A percentile compares a stretch with the other conserved stretches of the same genome.
Evolutionary conservation across 2,329 filamentous ascomycete genomes (phyloP).

Genomic region (Myriosclerotinia curreyana): DNA sequence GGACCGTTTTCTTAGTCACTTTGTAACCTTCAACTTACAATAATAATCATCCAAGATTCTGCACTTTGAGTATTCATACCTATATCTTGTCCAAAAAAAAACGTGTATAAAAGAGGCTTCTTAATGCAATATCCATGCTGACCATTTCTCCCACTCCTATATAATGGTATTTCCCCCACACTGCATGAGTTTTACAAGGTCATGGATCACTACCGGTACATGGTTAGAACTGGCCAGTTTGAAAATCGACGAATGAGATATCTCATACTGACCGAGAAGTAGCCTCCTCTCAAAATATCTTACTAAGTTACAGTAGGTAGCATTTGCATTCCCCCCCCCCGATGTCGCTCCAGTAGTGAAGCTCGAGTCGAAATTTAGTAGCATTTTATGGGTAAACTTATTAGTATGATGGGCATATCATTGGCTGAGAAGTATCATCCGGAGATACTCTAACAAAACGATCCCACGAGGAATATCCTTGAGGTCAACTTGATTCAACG

Average conservation of each 20-base stretch:
- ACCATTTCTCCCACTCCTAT: conserved; percentile 15
- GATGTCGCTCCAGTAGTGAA: conserved; percentile 2
- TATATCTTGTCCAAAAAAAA: neutral
- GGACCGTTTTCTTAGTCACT: too few species aligned
- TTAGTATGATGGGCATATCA: neutral
- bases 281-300: neutral
- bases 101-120: too few species aligned
- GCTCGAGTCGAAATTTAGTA: neutral
- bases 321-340: too few species aligned
- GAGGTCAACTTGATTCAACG: neutral
- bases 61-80: too few species aligned
- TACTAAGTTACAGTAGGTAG: too few species aligned
- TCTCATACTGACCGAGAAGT: neutral
- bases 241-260: neutral
- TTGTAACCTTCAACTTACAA: too few species aligned
- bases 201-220: neutral
- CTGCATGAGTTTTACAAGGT: neutral
- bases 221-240: conserved; percentile 12
- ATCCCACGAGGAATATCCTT: neutral
- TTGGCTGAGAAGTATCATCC: neutral
- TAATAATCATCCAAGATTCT: too few species aligned
- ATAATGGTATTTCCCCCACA: conserved; percentile 10
- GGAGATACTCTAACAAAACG: neutral
- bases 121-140: neutral
- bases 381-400: neutral